Conservation (phyloP, 2,329 filamentous ascomycete species). For the Aspergillus clavatus region DNA sequence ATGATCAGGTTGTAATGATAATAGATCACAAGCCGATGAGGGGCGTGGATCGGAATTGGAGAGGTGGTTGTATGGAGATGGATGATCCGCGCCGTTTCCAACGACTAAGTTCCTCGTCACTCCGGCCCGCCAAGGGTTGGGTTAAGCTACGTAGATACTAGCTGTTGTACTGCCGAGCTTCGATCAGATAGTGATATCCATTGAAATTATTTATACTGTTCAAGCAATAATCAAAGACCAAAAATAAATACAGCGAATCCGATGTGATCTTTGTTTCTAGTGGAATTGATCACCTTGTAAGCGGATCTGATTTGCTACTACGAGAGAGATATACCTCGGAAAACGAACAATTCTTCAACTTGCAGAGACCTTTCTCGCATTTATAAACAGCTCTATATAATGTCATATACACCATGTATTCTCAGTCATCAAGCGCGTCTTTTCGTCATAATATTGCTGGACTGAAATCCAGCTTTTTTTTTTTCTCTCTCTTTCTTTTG, state of each 20-base stretch:
- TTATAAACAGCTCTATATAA: background rate
- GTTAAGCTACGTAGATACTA: background rate
- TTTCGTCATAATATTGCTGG: background rate
- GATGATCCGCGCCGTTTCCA: constrained; percentile 10
- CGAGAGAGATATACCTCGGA: too few species aligned
- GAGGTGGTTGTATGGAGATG: constrained; percentile 9
- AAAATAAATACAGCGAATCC: too few species aligned
- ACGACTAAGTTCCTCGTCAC: constrained; percentile 11
- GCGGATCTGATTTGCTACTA: too few species aligned
- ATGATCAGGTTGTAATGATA: background rate
- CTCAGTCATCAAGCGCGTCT: background rate
- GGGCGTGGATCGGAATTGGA: constrained; percentile 5
- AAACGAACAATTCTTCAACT: too few species aligned
- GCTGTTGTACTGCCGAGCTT: background rate
- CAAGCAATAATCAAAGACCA: too few species aligned
- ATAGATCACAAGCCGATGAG: background rate
- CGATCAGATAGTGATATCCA: too few species aligned
- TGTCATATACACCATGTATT: background rate
- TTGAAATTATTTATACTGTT: too few species aligned
- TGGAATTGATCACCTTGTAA: too few species aligned
- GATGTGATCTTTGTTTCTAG: too few species aligned
- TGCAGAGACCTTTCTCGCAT: background rate
- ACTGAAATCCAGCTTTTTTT: too few species aligned
- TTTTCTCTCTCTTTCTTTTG: too few species aligned
- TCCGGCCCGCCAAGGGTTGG: constrained; percentile 10